These are phyloP conservation scores for Wickerhamiella hasegawae DNA, from an alignment of 805 yeast species.

Conservation along the genomic window DNA sequence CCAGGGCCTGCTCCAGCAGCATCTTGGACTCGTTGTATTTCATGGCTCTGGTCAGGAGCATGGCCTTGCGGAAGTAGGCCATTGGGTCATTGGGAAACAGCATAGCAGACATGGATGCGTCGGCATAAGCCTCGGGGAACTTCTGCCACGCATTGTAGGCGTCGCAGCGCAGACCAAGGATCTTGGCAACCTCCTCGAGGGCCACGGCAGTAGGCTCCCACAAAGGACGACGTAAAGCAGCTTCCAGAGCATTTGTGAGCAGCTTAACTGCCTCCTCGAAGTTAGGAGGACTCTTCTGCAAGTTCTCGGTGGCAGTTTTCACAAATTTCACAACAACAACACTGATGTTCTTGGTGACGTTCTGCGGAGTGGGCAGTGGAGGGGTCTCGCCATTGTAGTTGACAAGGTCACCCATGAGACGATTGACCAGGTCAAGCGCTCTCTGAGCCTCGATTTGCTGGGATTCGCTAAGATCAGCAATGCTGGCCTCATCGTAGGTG, in stretches of 20 bases:
- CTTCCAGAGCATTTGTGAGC: conserved; percentile 24
- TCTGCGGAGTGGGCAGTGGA: conserved; percentile 19
- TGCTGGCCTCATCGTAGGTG: not conserved
- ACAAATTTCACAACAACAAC: conserved; percentile 21
- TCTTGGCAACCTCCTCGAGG: conserved; percentile 21
- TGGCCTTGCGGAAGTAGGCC: conserved; percentile 23
- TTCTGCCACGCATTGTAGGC: conserved; percentile 21
- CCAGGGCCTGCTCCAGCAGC: conserved; percentile 13
- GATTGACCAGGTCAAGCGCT: conserved; percentile 19
- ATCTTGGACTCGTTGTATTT: conserved; percentile 16
- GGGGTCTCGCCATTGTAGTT: conserved; percentile 22
- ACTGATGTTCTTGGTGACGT: conserved; percentile 14
- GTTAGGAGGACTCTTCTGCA: conserved; percentile 13
- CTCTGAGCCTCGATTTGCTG: conserved; percentile 21
- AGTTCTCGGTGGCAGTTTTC: conserved; percentile 19
- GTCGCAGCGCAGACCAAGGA: conserved; percentile 24
- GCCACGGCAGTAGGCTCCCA: conserved; percentile 24
- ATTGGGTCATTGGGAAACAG: conserved; percentile 21
- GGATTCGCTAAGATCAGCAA: conserved; percentile 7
- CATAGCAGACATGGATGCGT: conserved; percentile 21
- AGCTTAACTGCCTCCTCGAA: conserved; percentile 23
- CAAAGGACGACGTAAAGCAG: conserved; percentile 25
- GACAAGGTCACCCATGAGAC: conserved; percentile 18
- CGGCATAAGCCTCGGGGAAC: conserved; percentile 26
- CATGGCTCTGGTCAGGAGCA: conserved; percentile 14